Base-by-base conservation (phyloP, 2,329 filamentous ascomycete genomes). In the Ilyonectria robusta region DNA sequence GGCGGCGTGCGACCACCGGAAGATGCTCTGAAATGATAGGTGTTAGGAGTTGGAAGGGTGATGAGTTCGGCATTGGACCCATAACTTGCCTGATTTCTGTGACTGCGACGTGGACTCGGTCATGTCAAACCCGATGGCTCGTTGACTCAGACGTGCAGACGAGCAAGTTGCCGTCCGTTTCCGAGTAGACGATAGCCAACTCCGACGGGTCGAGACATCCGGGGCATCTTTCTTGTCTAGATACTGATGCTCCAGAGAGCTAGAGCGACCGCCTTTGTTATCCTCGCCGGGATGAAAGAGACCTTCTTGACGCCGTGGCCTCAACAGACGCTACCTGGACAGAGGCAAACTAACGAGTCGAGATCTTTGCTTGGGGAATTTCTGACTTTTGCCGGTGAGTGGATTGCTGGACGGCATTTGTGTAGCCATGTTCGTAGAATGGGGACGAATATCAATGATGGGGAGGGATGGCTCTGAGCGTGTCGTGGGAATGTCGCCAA, bases 1-100 rank as follows among this genome's bases (percentile, higher is more conserved):
- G 73, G 13, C 73, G 74, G 51, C 66, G 68, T 21, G 73, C 58
- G 33, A 23, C 33, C 11, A 42, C 23, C 33, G 13, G 37, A 13
- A 8, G 21, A 26, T 4, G 15, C 40, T 19, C 44, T 46, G 17
- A 17, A 42, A 4, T 15, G 10, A 48, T 17, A 4, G 11, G 11
- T 33, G 57, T 23, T 21, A 50, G 57, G 17, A 35, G 50, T 15
- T 5, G 33, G 29, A 10, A 2, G 9, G 8, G 8, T 6, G 11
- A 11, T 23, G 9, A n/a, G 17, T 23, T 31, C n/a, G 13, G n/a
- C 29, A 9, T n/a, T n/a, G 13, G 11, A 50, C 2, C 23, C 5
- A 40, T 26, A 5, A 21, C 33, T 57, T 40, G n/a, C 50, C 10
- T 8, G n/a, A n/a, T 47, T 60, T 33, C 29, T 63, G 46, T 23